Percentiles rank a stretch among this genome's conserved stretches.
Conservation (phyloP, 1,284 basidiomycete species). For the Ustilago crameri region DNA sequence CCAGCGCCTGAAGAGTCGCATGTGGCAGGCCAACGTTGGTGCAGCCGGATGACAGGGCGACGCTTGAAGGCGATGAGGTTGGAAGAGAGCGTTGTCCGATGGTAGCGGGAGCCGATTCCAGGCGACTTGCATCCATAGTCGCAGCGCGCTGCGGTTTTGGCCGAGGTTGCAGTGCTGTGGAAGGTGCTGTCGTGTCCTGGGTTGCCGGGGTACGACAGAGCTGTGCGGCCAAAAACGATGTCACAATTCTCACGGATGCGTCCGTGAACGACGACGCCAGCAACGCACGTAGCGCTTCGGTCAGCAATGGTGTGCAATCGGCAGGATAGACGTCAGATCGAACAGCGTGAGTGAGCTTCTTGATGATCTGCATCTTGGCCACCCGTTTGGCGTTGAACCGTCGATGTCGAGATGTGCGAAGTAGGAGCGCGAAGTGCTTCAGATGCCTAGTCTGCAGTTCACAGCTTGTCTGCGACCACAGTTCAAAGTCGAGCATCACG, state of each 20-base stretch:
- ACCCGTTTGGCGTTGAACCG: constrained; percentile 59
- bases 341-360: constrained; percentile 83
- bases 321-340: constrained; percentile 24
- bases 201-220: constrained; percentile 71
- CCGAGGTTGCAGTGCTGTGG: not conserved
- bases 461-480: constrained; percentile 80
- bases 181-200: constrained; percentile 59
- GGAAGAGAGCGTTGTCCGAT: not conserved
- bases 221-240: constrained; percentile 85
- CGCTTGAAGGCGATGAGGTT: not conserved
- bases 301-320: constrained; percentile 5
- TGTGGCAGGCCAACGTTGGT: not conserved
- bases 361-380: constrained; percentile 72
- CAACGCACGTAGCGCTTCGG: constrained; percentile 30
- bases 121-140: constrained; percentile 2
- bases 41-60: not conserved
- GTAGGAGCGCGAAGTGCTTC: constrained; percentile 80
- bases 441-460: constrained; percentile 82
- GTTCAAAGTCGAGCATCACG: constrained; percentile 86
- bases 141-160: constrained; percentile 19
- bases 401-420: constrained; percentile 75
- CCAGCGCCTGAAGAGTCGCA: constrained; percentile 17
- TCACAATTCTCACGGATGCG: constrained; percentile 81
- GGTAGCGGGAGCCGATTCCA: no score
- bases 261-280: constrained; percentile 75